Evolutionary conservation across 495 filamentous ascomycete genomes (phyloP), one percentile per base, ranked within the genome.

Genomic region (Aspergillus nanangensis): DNA sequence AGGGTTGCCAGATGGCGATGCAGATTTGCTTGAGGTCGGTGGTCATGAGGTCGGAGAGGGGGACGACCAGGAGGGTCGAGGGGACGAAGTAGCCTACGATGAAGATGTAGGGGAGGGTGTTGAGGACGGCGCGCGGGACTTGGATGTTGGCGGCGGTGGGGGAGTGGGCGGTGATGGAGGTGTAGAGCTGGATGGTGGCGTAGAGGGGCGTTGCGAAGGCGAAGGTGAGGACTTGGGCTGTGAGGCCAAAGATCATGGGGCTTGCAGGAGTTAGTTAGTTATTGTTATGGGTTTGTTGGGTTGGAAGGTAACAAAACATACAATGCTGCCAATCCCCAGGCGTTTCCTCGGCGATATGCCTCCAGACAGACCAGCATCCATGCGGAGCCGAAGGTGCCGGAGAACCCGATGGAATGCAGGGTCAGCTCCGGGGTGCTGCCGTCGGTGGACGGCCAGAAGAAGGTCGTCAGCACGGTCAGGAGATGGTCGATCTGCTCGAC

Each of bases 1-100:
- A 84, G 0, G 67, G 62, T 47, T 83, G 79, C 80, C 81, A 84
- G 39, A 78, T 36, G 0, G 81, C 77, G 39, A 82, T 76, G 48
- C 72, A 69, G 23, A 64, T 62, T 42, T 84, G 81, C 50, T 84
- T 83, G 15, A 65, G 64, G 37, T 73, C 66, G 8, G 67, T 58
- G 4, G 55, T 56, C 15, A 80, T 55, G 3, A 67, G 13, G 1
- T 60, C 60, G 1, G 79, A 74, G 1, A 69, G 57, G 1, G 79
- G 79, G 19, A 81, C 49, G n/a, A 68, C 53, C 69, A 81, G 73
- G 14, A 76, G 54, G 21, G 75, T 49, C 8, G 67, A 64, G 7
- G 81, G 82, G 1, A 79, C 44, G 39, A 79, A 50, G 48, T 70
- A 80, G 4, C 70, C 75, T 8, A 83, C 21, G 0, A 65, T 51